Base-by-base conservation (phyloP, 805 yeast species). In the Barnettozyma populi region DNA sequence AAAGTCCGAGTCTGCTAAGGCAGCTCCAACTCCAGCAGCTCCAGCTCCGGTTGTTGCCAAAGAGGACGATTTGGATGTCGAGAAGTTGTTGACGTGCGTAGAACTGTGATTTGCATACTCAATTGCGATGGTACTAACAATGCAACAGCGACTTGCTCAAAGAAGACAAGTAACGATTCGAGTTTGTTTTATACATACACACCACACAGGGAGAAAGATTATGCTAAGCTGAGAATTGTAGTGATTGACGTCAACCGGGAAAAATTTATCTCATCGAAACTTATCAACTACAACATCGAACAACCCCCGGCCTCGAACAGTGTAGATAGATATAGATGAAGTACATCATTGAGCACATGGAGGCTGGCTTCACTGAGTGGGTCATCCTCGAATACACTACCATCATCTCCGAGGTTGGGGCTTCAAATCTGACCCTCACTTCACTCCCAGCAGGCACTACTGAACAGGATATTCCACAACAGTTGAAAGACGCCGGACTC, bases 281-380 rank as follows among this genome's bases (percentile, higher is more conserved):
- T 31, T 19, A 14, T n/a, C n/a, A n/a, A n/a, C n/a, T n/a, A n/a
- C n/a, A n/a, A n/a, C n/a, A n/a, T n/a, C n/a, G n/a, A n/a, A n/a
- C n/a, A n/a, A n/a, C n/a, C n/a, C n/a, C n/a, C n/a, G n/a, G n/a
- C n/a, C n/a, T n/a, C n/a, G n/a, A n/a, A n/a, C n/a, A n/a, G n/a
- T n/a, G n/a, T n/a, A n/a, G n/a, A n/a, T n/a, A n/a, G n/a, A n/a
- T n/a, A n/a, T n/a, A 35, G 24, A 87, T 87, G 95, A 89, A 88
- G 67, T 92, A 90, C 73, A 80, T 94, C 45, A 90, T 92, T 45
- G 99, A 92, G 67, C 99, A 92, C 64, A 92, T 92, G 97, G 99
- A 92, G 67, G 86, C 81, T 51, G 98, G 96, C 1, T 89, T 92
- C 75, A 88, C 96, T 54, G 94, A 86, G 55, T 92, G 99, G 99